Base-by-base conservation (phyloP, 108 stramenopile species). In the Hondaea fermentalgiana region DNA sequence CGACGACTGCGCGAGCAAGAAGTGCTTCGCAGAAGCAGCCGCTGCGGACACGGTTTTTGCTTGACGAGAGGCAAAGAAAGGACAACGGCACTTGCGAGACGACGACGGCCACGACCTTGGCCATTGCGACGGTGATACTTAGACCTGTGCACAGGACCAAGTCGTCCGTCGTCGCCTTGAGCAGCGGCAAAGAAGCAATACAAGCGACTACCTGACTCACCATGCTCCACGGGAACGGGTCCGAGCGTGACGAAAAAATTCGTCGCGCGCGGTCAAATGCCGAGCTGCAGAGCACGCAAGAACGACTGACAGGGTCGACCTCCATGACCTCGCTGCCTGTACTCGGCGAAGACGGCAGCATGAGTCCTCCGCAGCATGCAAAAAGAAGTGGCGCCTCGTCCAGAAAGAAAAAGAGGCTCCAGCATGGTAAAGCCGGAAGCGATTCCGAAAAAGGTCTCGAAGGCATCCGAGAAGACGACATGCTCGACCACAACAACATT, bases 401-500 rank as follows among this genome's bases (percentile, higher is more conserved):
- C 55, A 57, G 55, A 69, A 69, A 69, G 64, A 28, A 42, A 69
- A 69, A 69, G 64, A 69, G 8, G 17, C 14, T 23, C 21, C 14
- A 14, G 25, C 64, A 23, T 17, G 35, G 42, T 35, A 35, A 35
- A 35, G 35, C 35, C 42, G 64, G 64, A 23, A 69, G 64, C 64
- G 12, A 14, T 10, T 69, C 64, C 14, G 25, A 42, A 8, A 23
- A 14, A 14, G 64, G 64, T 10, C 64, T 69, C 42, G 64, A 69
- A 17, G 64, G 64, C 42, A 69, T 69, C 42, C 64, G 64, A 14
- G 64, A 83, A 53, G 76, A 53, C 25, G 12, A 43, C 17, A 53
- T 83, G 45, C 76, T 83, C 10, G 76, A 83, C 5, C 76, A 83
- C 51, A 83, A 43, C 76, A 83, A 83, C 51, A 83, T 83, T 3